These are phyloP conservation scores for Pythium grandisporangium DNA, from an alignment of 352 stramenopile species.

Conservation along the genomic window DNA sequence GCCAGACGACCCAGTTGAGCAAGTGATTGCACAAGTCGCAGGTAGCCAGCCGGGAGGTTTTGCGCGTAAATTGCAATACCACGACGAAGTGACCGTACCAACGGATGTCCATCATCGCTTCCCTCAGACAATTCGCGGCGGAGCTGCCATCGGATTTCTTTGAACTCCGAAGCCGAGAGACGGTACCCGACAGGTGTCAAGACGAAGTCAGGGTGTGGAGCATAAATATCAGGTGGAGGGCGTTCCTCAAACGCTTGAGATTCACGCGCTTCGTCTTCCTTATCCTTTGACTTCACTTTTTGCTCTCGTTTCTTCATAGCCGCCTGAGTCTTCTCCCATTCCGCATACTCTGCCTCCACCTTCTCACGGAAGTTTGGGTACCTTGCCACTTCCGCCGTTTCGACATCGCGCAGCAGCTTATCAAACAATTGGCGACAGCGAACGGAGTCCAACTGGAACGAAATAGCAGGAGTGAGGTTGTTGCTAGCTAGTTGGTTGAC, in stretches of 20 bases:
- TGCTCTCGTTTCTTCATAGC: slow-evolving; percentile 90
- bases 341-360: slow-evolving; percentile 87
- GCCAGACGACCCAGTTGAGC: slow-evolving; percentile 95
- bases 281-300: slow-evolving; percentile 92
- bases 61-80: slow-evolving; percentile 99
- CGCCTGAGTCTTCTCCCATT: slow-evolving; percentile 83
- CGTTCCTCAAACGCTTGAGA: slow-evolving; percentile 78
- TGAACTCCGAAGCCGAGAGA: slow-evolving; percentile 89
- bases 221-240: slow-evolving; percentile 89
- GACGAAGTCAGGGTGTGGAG: slow-evolving; percentile 97
- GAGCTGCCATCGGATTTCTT: slow-evolving; percentile 85
- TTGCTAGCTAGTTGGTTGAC: slow-evolving; percentile 54
- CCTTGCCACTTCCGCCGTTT: slow-evolving; percentile 56
- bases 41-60: slow-evolving; percentile 94
- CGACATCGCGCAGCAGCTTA: slow-evolving; percentile 58
- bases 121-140: slow-evolving; percentile 73
- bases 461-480: slow-evolving; percentile 72
- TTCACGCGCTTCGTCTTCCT: slow-evolving; percentile 76
- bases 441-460: slow-evolving; percentile 84
- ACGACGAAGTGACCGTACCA: slow-evolving; percentile 87
- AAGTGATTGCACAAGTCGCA: slow-evolving; percentile 94
- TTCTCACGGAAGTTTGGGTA: slow-evolving; percentile 91
- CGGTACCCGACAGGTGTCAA: slow-evolving; percentile 90
- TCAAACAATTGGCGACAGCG: slow-evolving; percentile 84
- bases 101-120: slow-evolving; percentile 69